These are phyloP conservation scores for Rhodotorula babjevae DNA, from an alignment of 768 basidiomycete species.

Conservation along the genomic window DNA sequence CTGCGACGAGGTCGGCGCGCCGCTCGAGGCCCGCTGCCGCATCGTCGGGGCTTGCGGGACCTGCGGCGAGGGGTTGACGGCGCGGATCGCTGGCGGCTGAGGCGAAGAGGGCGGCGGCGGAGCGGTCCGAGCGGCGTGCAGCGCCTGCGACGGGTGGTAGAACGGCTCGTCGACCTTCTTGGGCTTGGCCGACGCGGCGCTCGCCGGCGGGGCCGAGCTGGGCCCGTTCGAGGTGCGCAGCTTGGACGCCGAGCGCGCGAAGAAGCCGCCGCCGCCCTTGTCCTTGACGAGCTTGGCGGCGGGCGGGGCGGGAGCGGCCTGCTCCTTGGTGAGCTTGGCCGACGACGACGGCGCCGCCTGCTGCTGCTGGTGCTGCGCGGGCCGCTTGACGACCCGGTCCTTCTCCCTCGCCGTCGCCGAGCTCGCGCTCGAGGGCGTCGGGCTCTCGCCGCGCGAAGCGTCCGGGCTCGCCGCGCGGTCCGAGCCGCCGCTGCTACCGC, in stretches of 20 bases:
- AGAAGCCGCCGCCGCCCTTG: background rate
- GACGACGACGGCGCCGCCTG: background rate
- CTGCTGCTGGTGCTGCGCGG: background rate
- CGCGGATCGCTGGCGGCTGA: conserved; percentile 5
- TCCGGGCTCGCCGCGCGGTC: background rate
- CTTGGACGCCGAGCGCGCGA: background rate
- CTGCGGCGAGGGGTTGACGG: conserved; percentile 9
- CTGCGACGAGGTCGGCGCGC: background rate
- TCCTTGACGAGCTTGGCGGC: background rate
- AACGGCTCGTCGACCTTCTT: conserved; percentile 13
- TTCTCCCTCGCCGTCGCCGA: background rate
- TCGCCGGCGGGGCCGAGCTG: background rate
- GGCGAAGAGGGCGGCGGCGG: background rate
- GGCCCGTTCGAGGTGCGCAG: background rate
- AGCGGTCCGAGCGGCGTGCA: background rate
- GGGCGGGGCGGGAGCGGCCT: too few relatives aligned
- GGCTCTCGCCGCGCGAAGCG: background rate
- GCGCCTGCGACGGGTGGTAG: conserved; percentile 15
- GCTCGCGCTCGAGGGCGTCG: background rate
- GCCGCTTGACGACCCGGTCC: background rate
- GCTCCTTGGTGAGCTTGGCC: background rate
- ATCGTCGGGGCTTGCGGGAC: background rate
- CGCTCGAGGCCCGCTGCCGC: background rate
- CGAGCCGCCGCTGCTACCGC: background rate
- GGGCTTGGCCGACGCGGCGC: background rate